Evolutionary conservation across 106 monocot species (phyloP).

Genomic region (Acorus calamus): DNA sequence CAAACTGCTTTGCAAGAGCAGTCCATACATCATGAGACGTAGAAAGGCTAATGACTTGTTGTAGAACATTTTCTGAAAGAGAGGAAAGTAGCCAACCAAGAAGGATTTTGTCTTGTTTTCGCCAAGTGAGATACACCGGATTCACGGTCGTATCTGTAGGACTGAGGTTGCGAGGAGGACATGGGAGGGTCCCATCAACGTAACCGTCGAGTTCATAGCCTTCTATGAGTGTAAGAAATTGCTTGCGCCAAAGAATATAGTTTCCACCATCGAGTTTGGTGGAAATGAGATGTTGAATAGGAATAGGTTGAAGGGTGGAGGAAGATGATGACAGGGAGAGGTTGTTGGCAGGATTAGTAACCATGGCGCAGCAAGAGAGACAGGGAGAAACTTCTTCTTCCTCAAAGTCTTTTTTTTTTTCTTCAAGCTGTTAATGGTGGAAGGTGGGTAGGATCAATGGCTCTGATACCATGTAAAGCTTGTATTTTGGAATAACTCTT

Average conservation of each 20-base stretch:
- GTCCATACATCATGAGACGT: neutral
- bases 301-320: neutral
- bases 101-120: neutral
- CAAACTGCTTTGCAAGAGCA: neutral
- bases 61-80: neutral
- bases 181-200: neutral
- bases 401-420: neutral
- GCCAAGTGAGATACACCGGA: neutral
- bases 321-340: neutral
- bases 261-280: neutral
- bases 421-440: too few species aligned
- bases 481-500: too few species aligned
- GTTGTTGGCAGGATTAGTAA: neutral
- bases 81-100: conserved; percentile 1
- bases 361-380: neutral
- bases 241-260: neutral
- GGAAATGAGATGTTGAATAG: neutral
- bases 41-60: neutral
- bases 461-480: too few species aligned
- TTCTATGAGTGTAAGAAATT: neutral
- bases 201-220: neutral
- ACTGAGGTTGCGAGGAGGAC: conserved; percentile 1
- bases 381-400: neutral
- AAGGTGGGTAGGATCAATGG: too few species aligned
- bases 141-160: neutral